Percentiles rank a stretch among this genome's conserved stretches.
Conservation (phyloP, 2,329 filamentous ascomycete genomes). For the Botrytis pseudocinerea region DNA sequence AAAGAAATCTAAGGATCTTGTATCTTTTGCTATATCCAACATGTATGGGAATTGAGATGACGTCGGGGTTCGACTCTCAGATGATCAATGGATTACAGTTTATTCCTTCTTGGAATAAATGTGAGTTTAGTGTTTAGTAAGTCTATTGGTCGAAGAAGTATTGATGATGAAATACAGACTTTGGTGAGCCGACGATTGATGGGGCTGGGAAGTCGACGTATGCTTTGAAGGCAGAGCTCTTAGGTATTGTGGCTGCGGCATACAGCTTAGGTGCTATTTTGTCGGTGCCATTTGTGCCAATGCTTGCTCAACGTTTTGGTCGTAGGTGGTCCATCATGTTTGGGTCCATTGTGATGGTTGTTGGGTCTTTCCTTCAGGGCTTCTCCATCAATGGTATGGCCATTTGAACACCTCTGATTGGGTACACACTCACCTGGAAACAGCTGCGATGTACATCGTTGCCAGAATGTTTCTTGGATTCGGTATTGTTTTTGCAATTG, state of each 20-base stretch:
- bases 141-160: neutral
- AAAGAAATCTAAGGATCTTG: slow-evolving; percentile 43
- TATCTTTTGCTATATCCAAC: slow-evolving; percentile 48
- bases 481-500: slow-evolving; percentile 53
- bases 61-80: slow-evolving; percentile 54
- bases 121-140: slow-evolving; percentile 20
- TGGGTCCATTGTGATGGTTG: slow-evolving; percentile 55
- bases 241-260: slow-evolving; percentile 43
- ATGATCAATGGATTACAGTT: slow-evolving; percentile 49
- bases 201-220: slow-evolving; percentile 15
- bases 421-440: slow-evolving; percentile 26
- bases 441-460: slow-evolving; percentile 53
- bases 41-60: slow-evolving; percentile 56
- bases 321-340: slow-evolving; percentile 55
- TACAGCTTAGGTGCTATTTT: slow-evolving; percentile 58
- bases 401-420: slow-evolving; percentile 40
- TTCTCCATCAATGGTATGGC: slow-evolving; percentile 36
- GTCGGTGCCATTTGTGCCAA: slow-evolving; percentile 53
- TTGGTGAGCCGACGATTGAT: slow-evolving; percentile 4
- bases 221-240: slow-evolving; percentile 11
- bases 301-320: slow-evolving; percentile 52
- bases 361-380: slow-evolving; percentile 57
- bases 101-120: slow-evolving; percentile 41
- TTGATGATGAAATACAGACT: slow-evolving; percentile 12
- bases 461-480: slow-evolving; percentile 55